phyloP scores from a whole-genome alignment of 2,329 filamentous ascomycete species.

The Escovopsis sp. region DNA sequence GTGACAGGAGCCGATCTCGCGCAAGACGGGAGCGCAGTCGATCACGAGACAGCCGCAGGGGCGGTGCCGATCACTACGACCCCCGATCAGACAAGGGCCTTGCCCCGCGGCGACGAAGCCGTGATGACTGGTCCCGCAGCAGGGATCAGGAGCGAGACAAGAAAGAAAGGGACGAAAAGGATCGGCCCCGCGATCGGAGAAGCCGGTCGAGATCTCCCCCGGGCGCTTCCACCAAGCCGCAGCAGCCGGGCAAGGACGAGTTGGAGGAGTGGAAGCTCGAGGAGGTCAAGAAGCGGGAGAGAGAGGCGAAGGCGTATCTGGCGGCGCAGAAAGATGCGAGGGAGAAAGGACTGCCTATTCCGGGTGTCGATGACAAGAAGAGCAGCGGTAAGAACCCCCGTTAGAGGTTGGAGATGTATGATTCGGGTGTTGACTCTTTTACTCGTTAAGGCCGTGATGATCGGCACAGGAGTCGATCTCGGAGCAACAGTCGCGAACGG shows the following conservation, averaged over 20 bases:
- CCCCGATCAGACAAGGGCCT: constrained; percentile 9
- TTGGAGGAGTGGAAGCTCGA: constrained; percentile 43
- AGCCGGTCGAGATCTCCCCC: constrained; percentile 30
- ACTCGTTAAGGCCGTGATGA: constrained; percentile 29
- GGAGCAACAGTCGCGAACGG: constrained; percentile 20
- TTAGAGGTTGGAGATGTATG: constrained; percentile 19
- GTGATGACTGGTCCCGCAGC: constrained; percentile 13
- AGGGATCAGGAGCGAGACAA: constrained; percentile 10
- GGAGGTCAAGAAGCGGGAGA: constrained; percentile 45
- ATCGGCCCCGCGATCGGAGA: constrained; percentile 19
- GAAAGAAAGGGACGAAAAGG: constrained; percentile 11
- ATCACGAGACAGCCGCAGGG: constrained; percentile 10
- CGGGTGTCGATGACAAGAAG: constrained; percentile 39
- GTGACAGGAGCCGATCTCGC: constrained; percentile 12
- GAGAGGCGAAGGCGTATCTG: constrained; percentile 48
- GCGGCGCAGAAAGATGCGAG: constrained; percentile 46
- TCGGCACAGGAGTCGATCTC: constrained; percentile 20
- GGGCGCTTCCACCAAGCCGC: constrained; percentile 20
- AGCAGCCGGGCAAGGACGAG: constrained; percentile 28
- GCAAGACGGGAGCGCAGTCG: constrained; percentile 8
- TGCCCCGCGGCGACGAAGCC: constrained; percentile 12
- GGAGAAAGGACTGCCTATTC: constrained; percentile 41
- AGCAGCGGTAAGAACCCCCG: constrained; percentile 30
- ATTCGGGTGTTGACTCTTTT: constrained; percentile 27
- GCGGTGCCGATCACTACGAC: constrained; percentile 9